A percentile compares a stretch with the other conserved stretches of the same genome.
phyloP scores from a whole-genome alignment of 192 early-diverging fungal genomes.

The Coemansia sp. region DNA sequence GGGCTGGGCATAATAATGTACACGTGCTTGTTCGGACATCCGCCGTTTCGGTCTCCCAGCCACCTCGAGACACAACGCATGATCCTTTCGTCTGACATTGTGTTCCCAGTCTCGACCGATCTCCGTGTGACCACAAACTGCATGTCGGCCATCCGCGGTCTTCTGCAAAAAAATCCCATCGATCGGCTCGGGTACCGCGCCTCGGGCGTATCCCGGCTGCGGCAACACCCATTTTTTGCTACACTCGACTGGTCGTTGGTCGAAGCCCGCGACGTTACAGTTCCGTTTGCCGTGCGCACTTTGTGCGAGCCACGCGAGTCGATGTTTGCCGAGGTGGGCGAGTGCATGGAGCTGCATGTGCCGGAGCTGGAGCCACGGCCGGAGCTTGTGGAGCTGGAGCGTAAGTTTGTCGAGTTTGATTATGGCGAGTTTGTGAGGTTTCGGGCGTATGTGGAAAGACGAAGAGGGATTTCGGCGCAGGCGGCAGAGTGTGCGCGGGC shows the following conservation, averaged over 20 bases:
- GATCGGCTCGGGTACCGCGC: constrained; percentile 73
- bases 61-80: constrained; percentile 1
- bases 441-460: constrained; percentile 17
- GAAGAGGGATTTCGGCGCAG: constrained; percentile 7
- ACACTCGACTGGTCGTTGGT: constrained; percentile 74
- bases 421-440: constrained; percentile 72
- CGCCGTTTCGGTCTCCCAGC: constrained; percentile 56
- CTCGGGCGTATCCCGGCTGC: constrained; percentile 65
- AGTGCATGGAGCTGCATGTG: constrained; percentile 72
- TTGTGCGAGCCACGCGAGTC: background rate
- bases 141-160: constrained; percentile 64
- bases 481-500: constrained; percentile 7
- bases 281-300: constrained; percentile 65
- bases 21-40: constrained; percentile 77
- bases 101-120: constrained; percentile 47
- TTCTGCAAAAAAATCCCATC: constrained; percentile 66
- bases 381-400: constrained; percentile 55
- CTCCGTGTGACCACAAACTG: constrained; percentile 61
- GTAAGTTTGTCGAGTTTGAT: constrained; percentile 72
- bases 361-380: constrained; percentile 58
- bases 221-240: constrained; percentile 77
- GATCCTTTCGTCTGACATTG: constrained; percentile 54
- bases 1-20: constrained; percentile 82
- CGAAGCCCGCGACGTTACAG: constrained; percentile 61
- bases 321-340: constrained; percentile 66